Base-by-base conservation (phyloP, 1,284 basidiomycete species). In the Heterobasidion occidentale region DNA sequence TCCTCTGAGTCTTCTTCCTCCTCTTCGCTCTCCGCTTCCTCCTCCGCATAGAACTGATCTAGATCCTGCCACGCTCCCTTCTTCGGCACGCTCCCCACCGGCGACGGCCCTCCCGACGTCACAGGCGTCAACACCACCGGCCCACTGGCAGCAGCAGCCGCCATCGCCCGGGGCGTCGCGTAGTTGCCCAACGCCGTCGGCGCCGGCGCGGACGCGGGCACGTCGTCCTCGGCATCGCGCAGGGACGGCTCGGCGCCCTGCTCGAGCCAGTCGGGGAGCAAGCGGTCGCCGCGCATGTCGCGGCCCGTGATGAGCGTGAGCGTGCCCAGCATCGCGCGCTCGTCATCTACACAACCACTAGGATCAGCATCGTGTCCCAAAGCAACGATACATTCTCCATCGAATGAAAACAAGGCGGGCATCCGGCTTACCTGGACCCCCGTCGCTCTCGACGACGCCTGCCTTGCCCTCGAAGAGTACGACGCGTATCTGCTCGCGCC, bases 381-480 rank as follows among this genome's bases (percentile, higher is more conserved):
- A 6, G 36, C 36, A 33, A 42, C 19, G 12, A 20, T 35, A 27
- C 15, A 46, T 14, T 50, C 51, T 15, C 4, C 17, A 8, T 7
- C 52, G 12, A 46, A 38, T 36, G 56, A 9, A 17, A 35, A 46
- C 33, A 38, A n/a, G 48, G 27, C 36, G 44, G 48, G 20, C 36
- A 17, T 35, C 12, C 15, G 11, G 55, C 65, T 8, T 54, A 67
- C 68, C 64, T 46, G 54, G 45, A 14, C 54, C 59, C 14, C 70
- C 63, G 3, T 71, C 71, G 34, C 71, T 69, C 49, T 81, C 75
- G 8, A 69, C 62, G 7, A 75, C 70, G 12, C 71, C 72, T 6
- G 72, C 68, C 64, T 92, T 89, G 7, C 88, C 86, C 33, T 90
- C 84, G 56, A 94, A 89, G 46, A 96, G 70, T 0, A 95, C 84